Evolutionary conservation across 148 eudicot species (phyloP).

Genomic region (Rhododendron kiyosumense): DNA sequence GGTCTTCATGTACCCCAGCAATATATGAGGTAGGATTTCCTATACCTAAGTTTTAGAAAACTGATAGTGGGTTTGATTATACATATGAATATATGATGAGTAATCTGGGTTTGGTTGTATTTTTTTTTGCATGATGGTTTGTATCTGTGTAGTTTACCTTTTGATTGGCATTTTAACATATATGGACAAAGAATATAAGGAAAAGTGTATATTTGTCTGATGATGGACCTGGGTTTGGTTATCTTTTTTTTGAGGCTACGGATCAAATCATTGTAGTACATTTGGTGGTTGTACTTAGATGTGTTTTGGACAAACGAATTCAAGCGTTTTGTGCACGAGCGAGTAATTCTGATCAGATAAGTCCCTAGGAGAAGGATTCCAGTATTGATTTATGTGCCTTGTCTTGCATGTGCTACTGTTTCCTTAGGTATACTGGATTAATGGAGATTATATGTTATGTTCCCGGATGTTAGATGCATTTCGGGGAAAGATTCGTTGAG

Average conservation of each 20-base stretch:
- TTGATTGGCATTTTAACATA: not conserved
- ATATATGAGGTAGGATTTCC: conserved; percentile 30
- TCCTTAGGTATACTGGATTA: not conserved
- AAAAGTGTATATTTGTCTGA: not conserved
- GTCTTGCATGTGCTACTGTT: not conserved
- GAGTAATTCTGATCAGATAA: too few relatives aligned
- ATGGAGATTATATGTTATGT: not conserved
- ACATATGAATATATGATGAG: not conserved
- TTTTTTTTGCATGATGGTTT: not conserved
- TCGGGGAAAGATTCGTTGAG: not conserved
- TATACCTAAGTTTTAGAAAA: not conserved
- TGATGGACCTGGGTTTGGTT: not conserved
- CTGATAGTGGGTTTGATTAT: not conserved
- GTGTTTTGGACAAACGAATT: not conserved
- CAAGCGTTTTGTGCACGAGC: not conserved
- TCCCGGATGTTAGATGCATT: not conserved
- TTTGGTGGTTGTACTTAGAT: not conserved
- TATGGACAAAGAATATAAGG: not conserved
- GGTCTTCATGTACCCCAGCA: conserved; percentile 55
- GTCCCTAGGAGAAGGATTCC: not conserved
- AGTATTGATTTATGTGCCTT: not conserved
- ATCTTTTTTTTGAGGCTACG: not conserved
- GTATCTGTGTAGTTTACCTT: not conserved
- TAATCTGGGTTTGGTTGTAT: not conserved
- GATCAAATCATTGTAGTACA: not conserved